A percentile compares a stretch with the other conserved stretches of the same genome.
Conservation (phyloP, 805 yeast genomes). For the Saccharomycopsis oosterbeekiorum region DNA sequence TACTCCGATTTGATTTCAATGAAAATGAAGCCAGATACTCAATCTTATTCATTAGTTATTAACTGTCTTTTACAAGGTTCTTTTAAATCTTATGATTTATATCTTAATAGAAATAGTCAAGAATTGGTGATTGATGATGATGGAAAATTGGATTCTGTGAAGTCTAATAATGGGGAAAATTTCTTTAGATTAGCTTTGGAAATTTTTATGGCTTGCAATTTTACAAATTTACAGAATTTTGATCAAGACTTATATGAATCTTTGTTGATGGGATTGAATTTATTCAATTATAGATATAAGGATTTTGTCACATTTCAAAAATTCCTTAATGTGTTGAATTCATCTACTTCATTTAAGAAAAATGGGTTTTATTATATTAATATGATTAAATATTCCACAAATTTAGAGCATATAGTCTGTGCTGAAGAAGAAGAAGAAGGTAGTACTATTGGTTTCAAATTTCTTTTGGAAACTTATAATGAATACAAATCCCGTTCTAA, state of each 20-base stretch:
- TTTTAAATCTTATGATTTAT: slow-evolving; percentile 8
- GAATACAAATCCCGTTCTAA: slow-evolving; percentile 7
- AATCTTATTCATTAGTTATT: slow-evolving; percentile 13
- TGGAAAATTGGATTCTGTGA: background rate
- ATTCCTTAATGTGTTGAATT: slow-evolving; percentile 7
- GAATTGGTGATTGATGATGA: slow-evolving; percentile 14
- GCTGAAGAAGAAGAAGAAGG: background rate
- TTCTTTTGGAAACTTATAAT: slow-evolving; percentile 8
- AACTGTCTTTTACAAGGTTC: slow-evolving; percentile 14
- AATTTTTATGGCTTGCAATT: slow-evolving; percentile 18
- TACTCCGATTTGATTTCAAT: slow-evolving; percentile 16
- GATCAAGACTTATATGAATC: slow-evolving; percentile 11
- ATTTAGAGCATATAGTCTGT: background rate
- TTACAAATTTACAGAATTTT: slow-evolving; percentile 5
- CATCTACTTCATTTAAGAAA: slow-evolving; percentile 2
- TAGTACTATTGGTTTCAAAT: background rate
- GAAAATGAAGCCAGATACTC: slow-evolving; percentile 12
- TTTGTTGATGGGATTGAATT: slow-evolving; percentile 12
- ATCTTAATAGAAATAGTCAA: slow-evolving; percentile 1
- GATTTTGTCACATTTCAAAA: slow-evolving; percentile 7
- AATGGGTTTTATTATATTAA: slow-evolving; percentile 13
- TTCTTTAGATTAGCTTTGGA: slow-evolving; percentile 17
- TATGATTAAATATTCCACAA: slow-evolving; percentile 12
- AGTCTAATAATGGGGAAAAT: slow-evolving; percentile 14
- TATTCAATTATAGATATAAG: slow-evolving; percentile 12